These are phyloP conservation scores for Suillus discolor DNA, from an alignment of 768 basidiomycete species.

Conservation along the genomic window DNA sequence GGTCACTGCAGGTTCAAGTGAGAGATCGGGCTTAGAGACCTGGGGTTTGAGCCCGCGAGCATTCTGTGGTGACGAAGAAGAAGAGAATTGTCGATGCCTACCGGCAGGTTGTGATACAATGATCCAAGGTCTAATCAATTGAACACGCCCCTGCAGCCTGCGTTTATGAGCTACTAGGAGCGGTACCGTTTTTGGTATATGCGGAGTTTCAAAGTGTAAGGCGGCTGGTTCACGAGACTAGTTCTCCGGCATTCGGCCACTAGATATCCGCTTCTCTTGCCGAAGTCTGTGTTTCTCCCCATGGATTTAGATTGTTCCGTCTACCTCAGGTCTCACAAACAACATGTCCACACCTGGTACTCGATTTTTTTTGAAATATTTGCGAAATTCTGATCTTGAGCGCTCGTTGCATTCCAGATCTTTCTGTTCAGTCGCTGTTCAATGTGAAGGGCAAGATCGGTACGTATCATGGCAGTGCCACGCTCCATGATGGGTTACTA, in stretches of 20 bases:
- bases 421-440: conserved; percentile 58
- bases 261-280: background rate
- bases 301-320: background rate
- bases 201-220: background rate
- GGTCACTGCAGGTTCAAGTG: no score
- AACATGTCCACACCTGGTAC: conserved; percentile 3
- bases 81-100: no score
- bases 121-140: no score
- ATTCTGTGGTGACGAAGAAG: no score
- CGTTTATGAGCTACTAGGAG: no score
- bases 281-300: background rate
- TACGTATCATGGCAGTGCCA: conserved; percentile 28
- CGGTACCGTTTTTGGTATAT: no score
- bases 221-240: no score
- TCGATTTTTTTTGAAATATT: background rate
- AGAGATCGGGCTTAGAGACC: no score
- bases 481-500: background rate
- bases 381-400: background rate
- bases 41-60: no score
- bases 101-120: no score
- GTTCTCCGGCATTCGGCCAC: background rate
- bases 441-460: conserved; percentile 72
- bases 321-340: background rate
- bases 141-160: no score
- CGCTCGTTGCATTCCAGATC: conserved; percentile 39